These are phyloP conservation scores for Knoxia roxburghii DNA, from an alignment of 257 asterid species.

Conservation along the genomic window DNA sequence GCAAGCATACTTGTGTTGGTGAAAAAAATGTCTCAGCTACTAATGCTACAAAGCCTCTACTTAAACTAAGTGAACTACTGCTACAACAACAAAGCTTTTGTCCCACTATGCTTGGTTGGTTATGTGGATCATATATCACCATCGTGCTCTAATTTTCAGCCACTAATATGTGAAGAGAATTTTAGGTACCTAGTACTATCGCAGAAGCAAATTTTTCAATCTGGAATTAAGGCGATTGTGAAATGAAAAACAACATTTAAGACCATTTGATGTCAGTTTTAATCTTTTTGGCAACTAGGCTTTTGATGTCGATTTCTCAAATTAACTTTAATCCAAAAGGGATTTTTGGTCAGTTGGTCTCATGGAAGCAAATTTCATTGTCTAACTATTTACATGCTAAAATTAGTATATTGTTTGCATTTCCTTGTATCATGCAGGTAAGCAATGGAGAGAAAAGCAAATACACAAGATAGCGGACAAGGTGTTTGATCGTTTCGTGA, in stretches of 20 bases:
- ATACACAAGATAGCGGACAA: conserved; percentile 49
- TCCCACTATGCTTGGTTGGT: too few relatives aligned
- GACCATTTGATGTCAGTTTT: background rate
- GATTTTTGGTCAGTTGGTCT: background rate
- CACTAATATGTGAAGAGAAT: background rate
- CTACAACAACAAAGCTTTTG: too few relatives aligned
- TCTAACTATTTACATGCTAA: background rate
- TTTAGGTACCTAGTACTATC: background rate
- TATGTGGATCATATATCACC: too few relatives aligned
- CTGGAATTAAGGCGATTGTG: background rate
- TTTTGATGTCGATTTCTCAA: background rate
- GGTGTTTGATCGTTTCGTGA: conserved; percentile 60
- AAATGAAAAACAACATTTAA: background rate
- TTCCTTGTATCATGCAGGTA: conserved; percentile 41
- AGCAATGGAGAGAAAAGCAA: conserved; percentile 74
- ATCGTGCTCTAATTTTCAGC: background rate
- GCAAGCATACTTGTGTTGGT: background rate
- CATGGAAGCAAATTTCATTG: background rate
- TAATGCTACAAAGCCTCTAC: too few relatives aligned
- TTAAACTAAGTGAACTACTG: too few relatives aligned
- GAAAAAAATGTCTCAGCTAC: too few relatives aligned
- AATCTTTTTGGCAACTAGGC: background rate
- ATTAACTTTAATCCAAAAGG: too few relatives aligned
- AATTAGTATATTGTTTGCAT: background rate
- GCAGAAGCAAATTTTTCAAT: background rate